A percentile compares a stretch with the other conserved stretches of the same genome.
Evolutionary conservation across 2,329 filamentous ascomycete species (phyloP).

Genomic region (Alternaria dauci): DNA sequence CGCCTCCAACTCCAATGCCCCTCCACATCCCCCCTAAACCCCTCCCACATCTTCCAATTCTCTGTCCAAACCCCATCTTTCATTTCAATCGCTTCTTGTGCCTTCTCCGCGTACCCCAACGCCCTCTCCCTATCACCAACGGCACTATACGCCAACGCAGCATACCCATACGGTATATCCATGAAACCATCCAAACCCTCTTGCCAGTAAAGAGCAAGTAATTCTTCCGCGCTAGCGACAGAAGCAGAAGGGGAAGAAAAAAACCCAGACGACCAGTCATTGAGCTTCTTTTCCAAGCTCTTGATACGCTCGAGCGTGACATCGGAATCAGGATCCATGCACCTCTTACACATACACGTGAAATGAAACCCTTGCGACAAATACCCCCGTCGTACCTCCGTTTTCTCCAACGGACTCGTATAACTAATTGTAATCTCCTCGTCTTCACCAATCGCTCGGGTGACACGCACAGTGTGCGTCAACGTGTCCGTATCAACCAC

Average conservation of each 20-base stretch:
- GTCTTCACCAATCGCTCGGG: constrained; percentile 42
- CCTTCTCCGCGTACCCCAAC: constrained; percentile 45
- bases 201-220: constrained; percentile 47
- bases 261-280: constrained; percentile 36
- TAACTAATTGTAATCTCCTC: constrained; percentile 56
- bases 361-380: constrained; percentile 52
- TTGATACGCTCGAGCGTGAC: constrained; percentile 40
- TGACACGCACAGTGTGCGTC: constrained; percentile 53
- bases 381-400: constrained; percentile 39
- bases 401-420: constrained; percentile 43
- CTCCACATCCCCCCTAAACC: constrained; percentile 20
- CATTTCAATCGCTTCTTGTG: constrained; percentile 45
- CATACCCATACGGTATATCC: constrained; percentile 52
- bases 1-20: constrained; percentile 19
- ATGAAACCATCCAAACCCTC: constrained; percentile 53
- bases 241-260: constrained; percentile 17
- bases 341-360: constrained; percentile 52
- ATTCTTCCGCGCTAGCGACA: constrained; percentile 39
- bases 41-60: constrained; percentile 46
- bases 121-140: constrained; percentile 39
- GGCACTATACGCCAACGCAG: constrained; percentile 52
- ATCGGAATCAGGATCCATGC: constrained; percentile 43
- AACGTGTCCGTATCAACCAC: constrained; percentile 47
- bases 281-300: constrained; percentile 40
- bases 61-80: constrained; percentile 50